phyloP scores from a whole-genome alignment of 139 green algal genomes.

The Closterium sp. region DNA sequence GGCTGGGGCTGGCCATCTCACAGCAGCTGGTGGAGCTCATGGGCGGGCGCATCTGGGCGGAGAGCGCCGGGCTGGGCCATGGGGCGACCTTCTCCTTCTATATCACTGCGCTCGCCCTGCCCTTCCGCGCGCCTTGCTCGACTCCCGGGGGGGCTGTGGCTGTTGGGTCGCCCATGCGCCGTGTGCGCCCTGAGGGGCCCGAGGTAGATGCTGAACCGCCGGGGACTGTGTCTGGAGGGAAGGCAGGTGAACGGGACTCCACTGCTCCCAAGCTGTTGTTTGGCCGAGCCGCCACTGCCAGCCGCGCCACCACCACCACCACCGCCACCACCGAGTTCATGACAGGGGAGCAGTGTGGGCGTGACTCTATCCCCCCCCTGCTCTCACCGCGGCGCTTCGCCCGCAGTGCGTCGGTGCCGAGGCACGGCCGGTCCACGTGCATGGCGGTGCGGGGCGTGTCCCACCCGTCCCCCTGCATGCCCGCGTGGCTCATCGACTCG shows the following conservation, averaged over 20 bases:
- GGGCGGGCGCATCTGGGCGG: background rate
- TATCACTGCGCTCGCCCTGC: background rate
- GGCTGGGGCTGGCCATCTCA: constrained; percentile 30
- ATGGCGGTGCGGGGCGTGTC: no score
- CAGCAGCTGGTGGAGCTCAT: constrained; percentile 15
- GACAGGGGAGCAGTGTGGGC: background rate
- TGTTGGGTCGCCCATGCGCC: no score
- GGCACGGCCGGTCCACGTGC: no score
- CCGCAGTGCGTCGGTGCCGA: background rate
- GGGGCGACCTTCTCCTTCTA: constrained; percentile 5
- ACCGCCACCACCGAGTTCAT: background rate
- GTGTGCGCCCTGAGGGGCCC: no score
- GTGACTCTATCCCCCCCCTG: background rate
- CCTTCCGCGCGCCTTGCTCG: background rate
- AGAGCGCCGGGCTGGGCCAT: background rate
- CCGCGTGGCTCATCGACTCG: background rate
- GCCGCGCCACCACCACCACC: no score
- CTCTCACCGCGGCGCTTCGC: background rate
- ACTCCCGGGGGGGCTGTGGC: no score
- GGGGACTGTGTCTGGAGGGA: no score
- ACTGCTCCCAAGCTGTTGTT: background rate
- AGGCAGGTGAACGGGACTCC: background rate
- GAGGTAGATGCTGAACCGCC: no score
- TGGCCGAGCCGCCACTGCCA: background rate
- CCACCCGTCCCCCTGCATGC: no score